Conservation (phyloP, 202 grass and related monocot genomes). For the Setaria italica region DNA sequence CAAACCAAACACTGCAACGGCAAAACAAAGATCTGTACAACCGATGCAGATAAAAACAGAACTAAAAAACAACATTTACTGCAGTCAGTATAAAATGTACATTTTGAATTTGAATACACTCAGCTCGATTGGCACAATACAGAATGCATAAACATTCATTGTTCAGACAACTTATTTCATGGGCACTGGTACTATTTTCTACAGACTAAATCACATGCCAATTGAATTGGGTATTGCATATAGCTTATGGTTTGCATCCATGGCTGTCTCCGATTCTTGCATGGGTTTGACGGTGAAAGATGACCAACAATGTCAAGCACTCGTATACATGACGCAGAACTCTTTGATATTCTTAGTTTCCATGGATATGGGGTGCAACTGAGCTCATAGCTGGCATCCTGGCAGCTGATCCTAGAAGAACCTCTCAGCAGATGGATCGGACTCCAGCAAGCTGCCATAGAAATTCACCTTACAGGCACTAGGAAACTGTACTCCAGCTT, state of each 20-base stretch:
- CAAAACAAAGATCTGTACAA: neutral
- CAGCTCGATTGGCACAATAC: neutral
- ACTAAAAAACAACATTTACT: neutral
- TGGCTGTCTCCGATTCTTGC: neutral
- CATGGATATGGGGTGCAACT: constrained; percentile 8
- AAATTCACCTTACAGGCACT: constrained; percentile 77
- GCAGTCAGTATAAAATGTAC: neutral
- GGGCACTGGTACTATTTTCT: neutral
- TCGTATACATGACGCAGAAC: neutral
- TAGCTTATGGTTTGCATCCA: neutral
- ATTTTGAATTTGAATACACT: neutral
- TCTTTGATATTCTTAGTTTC: neutral
- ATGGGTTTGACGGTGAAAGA: neutral
- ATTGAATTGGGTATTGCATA: constrained; percentile 8
- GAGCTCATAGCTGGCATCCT: neutral
- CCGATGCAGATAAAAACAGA: neutral
- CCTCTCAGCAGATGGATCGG: constrained; percentile 52
- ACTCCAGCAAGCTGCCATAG: constrained; percentile 56
- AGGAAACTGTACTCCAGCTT: constrained; percentile 81
- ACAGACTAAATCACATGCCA: constrained; percentile 14
- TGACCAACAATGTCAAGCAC: neutral
- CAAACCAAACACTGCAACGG: neutral
- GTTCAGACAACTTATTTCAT: constrained; percentile 21
- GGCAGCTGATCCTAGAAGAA: constrained; percentile 59
- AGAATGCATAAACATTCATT: neutral